phyloP scores from a whole-genome alignment of 306 rosid genomes.

The Senna tora region DNA sequence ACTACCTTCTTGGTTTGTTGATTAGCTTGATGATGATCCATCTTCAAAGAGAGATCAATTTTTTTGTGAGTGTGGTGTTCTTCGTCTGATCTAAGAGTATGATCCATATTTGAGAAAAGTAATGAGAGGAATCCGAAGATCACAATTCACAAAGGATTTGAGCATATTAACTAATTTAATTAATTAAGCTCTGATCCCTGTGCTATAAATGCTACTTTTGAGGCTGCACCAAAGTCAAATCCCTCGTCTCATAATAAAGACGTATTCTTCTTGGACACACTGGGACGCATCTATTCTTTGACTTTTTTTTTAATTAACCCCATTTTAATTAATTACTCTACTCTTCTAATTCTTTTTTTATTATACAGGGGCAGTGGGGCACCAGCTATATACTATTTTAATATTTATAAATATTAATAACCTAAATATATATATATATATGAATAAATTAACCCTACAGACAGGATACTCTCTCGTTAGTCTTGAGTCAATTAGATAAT shows the following conservation, averaged over 20 bases:
- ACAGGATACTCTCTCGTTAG: too few species aligned
- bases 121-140: too few species aligned
- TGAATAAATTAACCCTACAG: too few species aligned
- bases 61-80: constrained; percentile 43
- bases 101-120: too few species aligned
- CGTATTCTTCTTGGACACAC: constrained; percentile 64
- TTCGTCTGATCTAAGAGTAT: too few species aligned
- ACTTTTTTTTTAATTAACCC: constrained; percentile 65
- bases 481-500: not conserved
- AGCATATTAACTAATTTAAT: too few species aligned
- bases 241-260: constrained; percentile 55
- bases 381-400: not conserved
- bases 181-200: too few species aligned
- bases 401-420: too few species aligned
- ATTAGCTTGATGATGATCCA: constrained; percentile 39
- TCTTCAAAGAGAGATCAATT: constrained; percentile 74
- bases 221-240: constrained; percentile 98
- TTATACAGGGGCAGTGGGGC: not conserved
- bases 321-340: constrained; percentile 24
- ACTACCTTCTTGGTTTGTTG: not conserved
- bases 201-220: constrained; percentile 57
- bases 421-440: too few species aligned
- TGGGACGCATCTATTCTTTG: constrained; percentile 81
- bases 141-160: too few species aligned
- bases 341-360: not conserved